phyloP scores from a whole-genome alignment of 768 basidiomycete species.

The Tricholoma saponaceum region DNA sequence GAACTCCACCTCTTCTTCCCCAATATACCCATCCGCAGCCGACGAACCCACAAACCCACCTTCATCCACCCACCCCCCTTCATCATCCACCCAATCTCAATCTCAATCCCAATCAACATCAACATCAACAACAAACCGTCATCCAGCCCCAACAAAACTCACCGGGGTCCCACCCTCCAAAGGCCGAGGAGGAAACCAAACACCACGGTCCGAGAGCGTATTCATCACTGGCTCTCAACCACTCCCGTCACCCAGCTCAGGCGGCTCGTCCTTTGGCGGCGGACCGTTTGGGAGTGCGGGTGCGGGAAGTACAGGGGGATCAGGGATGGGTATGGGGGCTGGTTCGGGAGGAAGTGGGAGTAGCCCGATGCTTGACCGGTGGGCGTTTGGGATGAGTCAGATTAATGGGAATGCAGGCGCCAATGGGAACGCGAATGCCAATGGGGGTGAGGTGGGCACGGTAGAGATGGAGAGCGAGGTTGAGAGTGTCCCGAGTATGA shows the following conservation, averaged over 20 bases:
- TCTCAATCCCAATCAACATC: neutral
- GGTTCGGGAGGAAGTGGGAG: conserved; percentile 26
- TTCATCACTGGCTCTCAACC: conserved; percentile 90
- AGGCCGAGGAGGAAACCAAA: conserved; percentile 94
- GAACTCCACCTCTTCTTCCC: conserved; percentile 15
- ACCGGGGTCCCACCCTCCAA: conserved; percentile 92
- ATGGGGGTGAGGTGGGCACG: neutral
- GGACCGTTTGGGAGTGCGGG: neutral
- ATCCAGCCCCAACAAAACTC: conserved; percentile 53
- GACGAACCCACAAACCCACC: too few relatives aligned
- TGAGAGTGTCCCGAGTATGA: too few relatives aligned
- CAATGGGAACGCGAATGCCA: conserved; percentile 6
- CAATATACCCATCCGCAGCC: neutral
- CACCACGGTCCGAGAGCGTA: conserved; percentile 72
- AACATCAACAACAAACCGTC: too few relatives aligned
- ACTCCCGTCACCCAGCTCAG: conserved; percentile 82
- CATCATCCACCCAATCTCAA: conserved; percentile 5
- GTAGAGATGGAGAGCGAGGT: neutral
- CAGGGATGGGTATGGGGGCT: neutral
- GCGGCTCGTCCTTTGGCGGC: conserved; percentile 30
- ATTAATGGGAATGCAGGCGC: conserved; percentile 58
- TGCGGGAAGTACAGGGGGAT: conserved; percentile 28
- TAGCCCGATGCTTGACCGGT: conserved; percentile 76
- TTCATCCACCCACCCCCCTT: conserved; percentile 34
- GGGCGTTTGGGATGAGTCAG: conserved; percentile 89